phyloP scores from a whole-genome alignment of 192 early-diverging fungal species.

The Podila epigama region DNA sequence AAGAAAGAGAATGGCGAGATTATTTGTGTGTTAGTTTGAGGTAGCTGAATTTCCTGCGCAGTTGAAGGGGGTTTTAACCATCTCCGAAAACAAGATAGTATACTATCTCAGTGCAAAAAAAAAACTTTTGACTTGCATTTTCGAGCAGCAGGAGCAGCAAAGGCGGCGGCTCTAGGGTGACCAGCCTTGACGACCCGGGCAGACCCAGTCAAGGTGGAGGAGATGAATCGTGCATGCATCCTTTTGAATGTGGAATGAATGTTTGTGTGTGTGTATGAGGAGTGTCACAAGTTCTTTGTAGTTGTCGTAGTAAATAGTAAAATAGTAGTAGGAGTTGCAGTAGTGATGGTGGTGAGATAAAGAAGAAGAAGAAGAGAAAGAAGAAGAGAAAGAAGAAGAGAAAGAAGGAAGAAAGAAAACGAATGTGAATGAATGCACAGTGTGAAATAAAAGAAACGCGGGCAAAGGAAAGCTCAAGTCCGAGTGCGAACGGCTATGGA shows the following conservation, averaged over 20 bases:
- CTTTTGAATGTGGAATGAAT: background rate
- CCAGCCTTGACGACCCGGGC: constrained; percentile 26
- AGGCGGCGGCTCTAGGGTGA: constrained; percentile 6
- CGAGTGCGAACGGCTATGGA: too few species aligned
- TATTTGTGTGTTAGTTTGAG: background rate
- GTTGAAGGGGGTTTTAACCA: too few species aligned
- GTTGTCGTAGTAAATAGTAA: too few species aligned
- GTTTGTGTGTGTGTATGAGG: too few species aligned
- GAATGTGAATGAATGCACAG: background rate
- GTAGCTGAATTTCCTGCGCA: too few species aligned
- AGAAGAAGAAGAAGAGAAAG: background rate
- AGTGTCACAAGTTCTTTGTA: too few species aligned
- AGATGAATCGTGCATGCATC: constrained; percentile 40
- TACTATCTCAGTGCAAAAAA: background rate
- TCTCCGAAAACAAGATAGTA: too few species aligned
- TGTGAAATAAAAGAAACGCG: background rate
- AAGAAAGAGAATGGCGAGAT: background rate
- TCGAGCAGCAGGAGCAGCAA: constrained; percentile 16
- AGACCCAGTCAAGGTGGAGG: constrained; percentile 25
- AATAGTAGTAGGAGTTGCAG: too few species aligned
- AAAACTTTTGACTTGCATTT: constrained; percentile 5
- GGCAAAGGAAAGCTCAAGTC: background rate
- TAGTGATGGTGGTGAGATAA: too few species aligned
- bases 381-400: constrained; percentile 1
- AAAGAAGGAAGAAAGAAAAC: background rate